These are phyloP conservation scores for Ogataea polymorpha DNA, from an alignment of 805 yeast species.

Conservation along the genomic window DNA sequence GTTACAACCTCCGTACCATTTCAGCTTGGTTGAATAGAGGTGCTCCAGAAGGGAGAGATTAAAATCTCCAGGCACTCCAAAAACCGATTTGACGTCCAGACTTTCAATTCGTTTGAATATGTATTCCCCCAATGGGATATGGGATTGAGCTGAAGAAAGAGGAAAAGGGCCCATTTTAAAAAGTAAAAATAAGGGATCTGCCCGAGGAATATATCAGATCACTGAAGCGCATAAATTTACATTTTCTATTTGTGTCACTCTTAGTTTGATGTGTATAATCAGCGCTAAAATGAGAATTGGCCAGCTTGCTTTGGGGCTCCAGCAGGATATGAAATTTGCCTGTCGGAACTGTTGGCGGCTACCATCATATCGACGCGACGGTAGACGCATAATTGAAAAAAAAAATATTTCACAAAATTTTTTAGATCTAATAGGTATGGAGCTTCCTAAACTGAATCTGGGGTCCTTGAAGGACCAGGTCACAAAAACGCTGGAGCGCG, in stretches of 20 bases:
- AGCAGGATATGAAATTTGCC: too few species aligned
- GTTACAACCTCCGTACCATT: slow-evolving; percentile 84
- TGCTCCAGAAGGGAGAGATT: slow-evolving; percentile 67
- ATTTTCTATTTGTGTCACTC: neutral
- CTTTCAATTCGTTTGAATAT: slow-evolving; percentile 56
- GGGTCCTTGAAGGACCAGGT: slow-evolving; percentile 66
- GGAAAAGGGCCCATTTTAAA: neutral
- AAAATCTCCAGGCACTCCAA: slow-evolving; percentile 82
- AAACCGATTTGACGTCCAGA: slow-evolving; percentile 55
- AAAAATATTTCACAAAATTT: slow-evolving; percentile 6
- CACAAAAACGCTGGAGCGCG: slow-evolving; percentile 42
- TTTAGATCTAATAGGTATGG: slow-evolving; percentile 35
- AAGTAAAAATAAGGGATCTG: neutral
- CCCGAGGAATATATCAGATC: neutral
- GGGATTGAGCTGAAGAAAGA: slow-evolving; percentile 1
- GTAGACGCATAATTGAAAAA: slow-evolving; percentile 5
- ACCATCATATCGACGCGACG: slow-evolving; percentile 8
- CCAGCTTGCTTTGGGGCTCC: too few species aligned
- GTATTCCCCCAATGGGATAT: slow-evolving; percentile 61
- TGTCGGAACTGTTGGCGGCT: too few species aligned
- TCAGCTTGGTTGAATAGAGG: slow-evolving; percentile 49
- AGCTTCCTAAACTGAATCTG: slow-evolving; percentile 42
- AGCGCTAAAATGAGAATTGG: too few species aligned
- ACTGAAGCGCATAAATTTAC: neutral
- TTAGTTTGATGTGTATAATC: too few species aligned